Conservation (phyloP, 495 filamentous ascomycete species). For the Lichenothelia convexa region DNA sequence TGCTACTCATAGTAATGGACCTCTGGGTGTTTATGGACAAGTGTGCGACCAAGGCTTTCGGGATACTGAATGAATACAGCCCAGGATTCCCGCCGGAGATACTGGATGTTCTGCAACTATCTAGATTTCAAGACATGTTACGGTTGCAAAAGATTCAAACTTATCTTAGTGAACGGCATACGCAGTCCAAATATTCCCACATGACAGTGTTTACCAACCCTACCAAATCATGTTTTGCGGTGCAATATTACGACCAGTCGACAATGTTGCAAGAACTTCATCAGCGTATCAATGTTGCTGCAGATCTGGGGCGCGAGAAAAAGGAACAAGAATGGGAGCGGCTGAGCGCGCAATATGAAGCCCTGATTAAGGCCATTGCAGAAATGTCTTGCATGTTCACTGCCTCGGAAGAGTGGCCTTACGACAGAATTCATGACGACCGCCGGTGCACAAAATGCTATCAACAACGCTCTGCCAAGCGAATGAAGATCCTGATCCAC, state of each 20-base stretch:
- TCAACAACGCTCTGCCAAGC: conserved; percentile 11
- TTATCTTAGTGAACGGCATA: conserved; percentile 25
- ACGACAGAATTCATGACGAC: conserved; percentile 16
- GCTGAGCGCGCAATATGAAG: conserved; percentile 22
- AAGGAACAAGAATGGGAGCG: conserved; percentile 26
- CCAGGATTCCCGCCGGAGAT: conserved; percentile 27
- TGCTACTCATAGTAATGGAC: conserved; percentile 26
- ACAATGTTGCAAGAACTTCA: conserved; percentile 16
- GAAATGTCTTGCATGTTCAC: conserved; percentile 16
- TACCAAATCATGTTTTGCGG: conserved; percentile 24
- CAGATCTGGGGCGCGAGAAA: conserved; percentile 6
- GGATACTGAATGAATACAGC: conserved; percentile 20
- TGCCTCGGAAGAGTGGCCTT: neutral
- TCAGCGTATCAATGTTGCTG: conserved; percentile 17
- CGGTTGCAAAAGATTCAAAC: conserved; percentile 29
- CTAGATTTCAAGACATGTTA: conserved; percentile 24
- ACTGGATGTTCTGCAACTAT: conserved; percentile 32
- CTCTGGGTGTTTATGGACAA: conserved; percentile 28
- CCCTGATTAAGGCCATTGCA: conserved; percentile 19
- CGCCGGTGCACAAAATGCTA: conserved; percentile 20
- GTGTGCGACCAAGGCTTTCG: conserved; percentile 14
- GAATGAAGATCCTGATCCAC: conserved; percentile 23
- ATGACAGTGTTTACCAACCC: conserved; percentile 29
- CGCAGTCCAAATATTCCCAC: neutral
- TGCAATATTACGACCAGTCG: conserved; percentile 24